These are phyloP conservation scores for Pseudogymnoascus sp. DNA, from an alignment of 2,329 filamentous ascomycete genomes.

Conservation along the genomic window DNA sequence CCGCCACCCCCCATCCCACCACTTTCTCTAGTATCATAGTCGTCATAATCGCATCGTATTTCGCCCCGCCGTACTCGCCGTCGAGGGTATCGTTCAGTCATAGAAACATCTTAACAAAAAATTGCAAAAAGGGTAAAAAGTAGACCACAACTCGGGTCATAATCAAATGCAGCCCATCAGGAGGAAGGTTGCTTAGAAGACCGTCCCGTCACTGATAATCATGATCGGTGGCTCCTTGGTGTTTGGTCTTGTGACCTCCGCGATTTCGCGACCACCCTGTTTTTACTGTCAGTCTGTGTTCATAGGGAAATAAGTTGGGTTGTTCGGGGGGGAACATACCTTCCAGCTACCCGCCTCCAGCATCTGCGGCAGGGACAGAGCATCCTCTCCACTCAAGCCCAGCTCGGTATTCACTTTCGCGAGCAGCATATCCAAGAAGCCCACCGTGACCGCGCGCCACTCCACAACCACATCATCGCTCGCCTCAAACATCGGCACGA, in stretches of 20 bases:
- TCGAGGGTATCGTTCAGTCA: slow-evolving; percentile 1
- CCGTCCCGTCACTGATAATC: slow-evolving; percentile 91
- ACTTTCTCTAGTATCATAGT: neutral
- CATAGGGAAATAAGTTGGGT: neutral
- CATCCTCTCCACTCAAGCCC: slow-evolving; percentile 59
- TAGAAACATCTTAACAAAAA: neutral
- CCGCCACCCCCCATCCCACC: neutral
- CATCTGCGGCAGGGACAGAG: slow-evolving; percentile 74
- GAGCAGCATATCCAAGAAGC: slow-evolving; percentile 63
- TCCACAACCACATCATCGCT: slow-evolving; percentile 74
- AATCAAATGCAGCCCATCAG: neutral
- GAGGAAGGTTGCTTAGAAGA: slow-evolving; percentile 58
- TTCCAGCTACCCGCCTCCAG: slow-evolving; percentile 97
- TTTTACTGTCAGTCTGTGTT: slow-evolving; percentile 14
- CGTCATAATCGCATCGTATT: neutral
- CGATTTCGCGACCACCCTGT: slow-evolving; percentile 85
- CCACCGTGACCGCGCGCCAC: slow-evolving; percentile 69
- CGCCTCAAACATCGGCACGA: slow-evolving; percentile 64
- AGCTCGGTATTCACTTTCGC: slow-evolving; percentile 61
- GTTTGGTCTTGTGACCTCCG: slow-evolving; percentile 89
- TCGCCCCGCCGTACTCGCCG: neutral
- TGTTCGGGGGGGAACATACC: slow-evolving; percentile 44
- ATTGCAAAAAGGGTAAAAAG: neutral
- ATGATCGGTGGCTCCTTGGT: slow-evolving; percentile 95
- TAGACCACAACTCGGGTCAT: neutral